Conservation (phyloP, 2,329 filamentous ascomycete species). For the Stagonosporopsis cucurbitacearum region DNA sequence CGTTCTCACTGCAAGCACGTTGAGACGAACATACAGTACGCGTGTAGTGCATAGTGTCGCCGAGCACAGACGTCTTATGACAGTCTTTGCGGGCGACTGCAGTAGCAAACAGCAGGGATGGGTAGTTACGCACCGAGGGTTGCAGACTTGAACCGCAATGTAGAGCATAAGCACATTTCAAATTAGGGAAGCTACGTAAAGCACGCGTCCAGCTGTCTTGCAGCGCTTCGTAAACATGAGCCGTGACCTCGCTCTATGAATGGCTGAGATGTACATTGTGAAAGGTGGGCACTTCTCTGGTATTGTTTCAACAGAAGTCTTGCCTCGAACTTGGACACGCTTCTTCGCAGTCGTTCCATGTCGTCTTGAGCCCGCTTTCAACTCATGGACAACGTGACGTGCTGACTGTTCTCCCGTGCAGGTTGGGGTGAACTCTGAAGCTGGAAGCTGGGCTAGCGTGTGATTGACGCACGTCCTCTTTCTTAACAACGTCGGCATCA, state of each 20-base stretch:
- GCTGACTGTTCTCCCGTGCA: neutral
- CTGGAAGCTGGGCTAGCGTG: conserved; percentile 1
- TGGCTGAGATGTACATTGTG: neutral
- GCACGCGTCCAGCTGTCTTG: neutral
- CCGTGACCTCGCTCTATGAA: neutral
- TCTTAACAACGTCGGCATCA: conserved; percentile 14
- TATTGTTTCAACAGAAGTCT: neutral
- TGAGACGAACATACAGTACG: too few relatives aligned
- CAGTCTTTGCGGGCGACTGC: neutral
- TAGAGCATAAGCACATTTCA: neutral
- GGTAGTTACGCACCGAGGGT: neutral
- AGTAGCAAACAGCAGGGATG: neutral
- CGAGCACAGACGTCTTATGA: too few relatives aligned
- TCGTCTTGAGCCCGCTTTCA: neutral
- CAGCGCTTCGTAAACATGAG: neutral
- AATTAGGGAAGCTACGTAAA: neutral
- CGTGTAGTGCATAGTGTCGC: too few relatives aligned
- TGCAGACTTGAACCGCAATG: neutral
- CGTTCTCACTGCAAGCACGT: too few relatives aligned
- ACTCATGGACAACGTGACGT: neutral
- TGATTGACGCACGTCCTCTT: conserved; percentile 4
- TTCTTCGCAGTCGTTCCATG: too few relatives aligned
- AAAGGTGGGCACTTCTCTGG: neutral
- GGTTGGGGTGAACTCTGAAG: neutral
- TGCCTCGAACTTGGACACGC: too few relatives aligned